Evolutionary conservation across 2,329 filamentous ascomycete species (phyloP).

Genomic region (Akanthomyces uredinophilus): DNA sequence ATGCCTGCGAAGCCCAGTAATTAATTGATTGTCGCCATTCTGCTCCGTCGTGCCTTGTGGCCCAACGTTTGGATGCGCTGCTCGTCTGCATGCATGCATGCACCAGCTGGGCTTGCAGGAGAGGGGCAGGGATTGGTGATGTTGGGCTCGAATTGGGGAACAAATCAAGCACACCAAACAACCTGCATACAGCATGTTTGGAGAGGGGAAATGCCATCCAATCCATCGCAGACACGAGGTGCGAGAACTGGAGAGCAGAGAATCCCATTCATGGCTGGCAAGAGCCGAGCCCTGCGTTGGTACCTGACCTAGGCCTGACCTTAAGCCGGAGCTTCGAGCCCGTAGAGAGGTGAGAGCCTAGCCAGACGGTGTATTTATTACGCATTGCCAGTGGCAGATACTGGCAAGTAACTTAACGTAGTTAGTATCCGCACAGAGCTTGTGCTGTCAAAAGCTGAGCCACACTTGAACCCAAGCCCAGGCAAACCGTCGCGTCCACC

Average conservation of each 20-base stretch:
- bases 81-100: too few species aligned
- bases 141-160: constrained; percentile 9
- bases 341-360: too few species aligned
- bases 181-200: background rate
- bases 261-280: background rate
- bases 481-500: too few species aligned
- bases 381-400: background rate
- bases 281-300: background rate
- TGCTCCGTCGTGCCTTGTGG: too few species aligned
- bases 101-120: background rate
- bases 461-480: background rate
- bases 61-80: too few species aligned
- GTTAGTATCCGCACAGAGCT: background rate
- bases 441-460: background rate
- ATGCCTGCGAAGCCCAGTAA: too few species aligned
- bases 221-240: background rate
- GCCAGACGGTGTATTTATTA: too few species aligned
- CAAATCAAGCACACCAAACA: background rate
- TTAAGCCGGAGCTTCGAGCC: background rate
- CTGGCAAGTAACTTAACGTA: too few species aligned
- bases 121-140: background rate
- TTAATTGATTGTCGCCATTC: too few species aligned
- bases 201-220: background rate
- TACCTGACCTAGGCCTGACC: constrained; percentile 3
- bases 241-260: background rate